Conservation (phyloP, 441 rosid genomes). For the Euphorbia celastroides region DNA sequence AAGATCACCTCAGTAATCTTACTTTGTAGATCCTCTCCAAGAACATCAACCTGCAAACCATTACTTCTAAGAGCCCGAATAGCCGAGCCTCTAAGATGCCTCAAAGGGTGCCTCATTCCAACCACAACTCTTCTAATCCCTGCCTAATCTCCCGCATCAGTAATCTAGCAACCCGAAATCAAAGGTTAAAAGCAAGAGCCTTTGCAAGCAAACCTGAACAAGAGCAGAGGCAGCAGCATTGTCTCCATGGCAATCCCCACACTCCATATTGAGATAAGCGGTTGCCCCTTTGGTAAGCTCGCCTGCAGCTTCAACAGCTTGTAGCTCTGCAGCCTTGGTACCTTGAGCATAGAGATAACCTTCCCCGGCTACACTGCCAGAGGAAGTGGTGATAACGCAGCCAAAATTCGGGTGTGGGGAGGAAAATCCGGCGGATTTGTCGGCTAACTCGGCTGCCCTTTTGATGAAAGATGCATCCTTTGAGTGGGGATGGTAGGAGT, state of each 20-base stretch:
- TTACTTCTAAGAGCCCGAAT: constrained; percentile 61
- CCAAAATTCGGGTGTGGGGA: constrained; percentile 93
- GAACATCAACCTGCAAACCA: constrained; percentile 77
- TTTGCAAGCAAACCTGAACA: constrained; percentile 50
- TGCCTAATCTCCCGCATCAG: constrained; percentile 57
- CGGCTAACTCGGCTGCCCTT: constrained; percentile 66
- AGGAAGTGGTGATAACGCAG: constrained; percentile 51
- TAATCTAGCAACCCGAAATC: too few species aligned
- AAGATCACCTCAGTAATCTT: constrained; percentile 61
- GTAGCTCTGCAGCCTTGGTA: constrained; percentile 64
- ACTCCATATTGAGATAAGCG: constrained; percentile 82
- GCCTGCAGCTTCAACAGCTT: constrained; percentile 67
- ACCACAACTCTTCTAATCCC: constrained; percentile 70
- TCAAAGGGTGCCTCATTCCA: constrained; percentile 81
- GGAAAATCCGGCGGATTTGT: constrained; percentile 68
- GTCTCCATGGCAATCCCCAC: constrained; percentile 94
- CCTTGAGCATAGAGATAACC: constrained; percentile 85
- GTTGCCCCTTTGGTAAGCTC: constrained; percentile 49
- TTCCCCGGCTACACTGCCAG: constrained; percentile 61
- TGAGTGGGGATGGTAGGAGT: constrained; percentile 23
- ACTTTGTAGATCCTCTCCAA: constrained; percentile 76
- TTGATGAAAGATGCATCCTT: constrained; percentile 45
- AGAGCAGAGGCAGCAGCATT: constrained; percentile 74
- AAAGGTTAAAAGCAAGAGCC: not conserved
- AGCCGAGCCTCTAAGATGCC: constrained; percentile 81